Base-by-base conservation (phyloP, 495 filamentous ascomycete genomes). In the Neurospora intermedia region DNA sequence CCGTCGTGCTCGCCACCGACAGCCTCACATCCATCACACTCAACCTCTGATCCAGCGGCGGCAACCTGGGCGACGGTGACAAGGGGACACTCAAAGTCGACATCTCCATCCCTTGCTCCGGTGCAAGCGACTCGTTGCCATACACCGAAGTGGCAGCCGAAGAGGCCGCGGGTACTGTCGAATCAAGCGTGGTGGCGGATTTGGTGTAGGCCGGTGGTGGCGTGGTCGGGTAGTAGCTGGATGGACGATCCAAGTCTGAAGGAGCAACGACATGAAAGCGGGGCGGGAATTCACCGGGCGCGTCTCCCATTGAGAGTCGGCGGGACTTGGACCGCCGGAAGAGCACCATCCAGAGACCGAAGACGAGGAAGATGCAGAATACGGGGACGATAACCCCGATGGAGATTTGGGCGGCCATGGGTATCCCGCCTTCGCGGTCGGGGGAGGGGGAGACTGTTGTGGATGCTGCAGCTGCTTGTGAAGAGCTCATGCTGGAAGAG, bases 351-450 rank as follows among this genome's bases (percentile, higher is more conserved):
- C 73, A 74, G 16, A 74, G 73, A 27, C 39, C 43, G 13, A 59
- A 23, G 39, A 74, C 70, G n/a, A 74, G 13, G 35, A 72, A 31
- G 40, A 74, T 66, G 45, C 71, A 71, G 39, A 74, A 45, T 18
- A 74, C 46, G 39, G 73, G 73, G 46, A 74, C 73, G 46, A 74
- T 43, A n/a, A 74, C 45, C 6, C 73, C 73, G 31, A 74, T 72
- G 27, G 73, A 42, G 27, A 74, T 66, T 62, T 72, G 70, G 20
- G 70, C 70, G 23, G 70, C 38, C 35, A 74, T n/a, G 70, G 73
- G 70, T n/a, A 74, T 23, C 20, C 48, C 23, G 48, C 23, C 20
- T 59, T 59, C 48, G 20, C 6, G 41, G 45, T n/a, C 3, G 46
- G 31, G 10, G 6, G 71, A n/a, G 38, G 20, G 18, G 9, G 71